These are phyloP conservation scores for Neocatenulostroma microsporum DNA, from an alignment of 2,329 filamentous ascomycete genomes.

Conservation along the genomic window DNA sequence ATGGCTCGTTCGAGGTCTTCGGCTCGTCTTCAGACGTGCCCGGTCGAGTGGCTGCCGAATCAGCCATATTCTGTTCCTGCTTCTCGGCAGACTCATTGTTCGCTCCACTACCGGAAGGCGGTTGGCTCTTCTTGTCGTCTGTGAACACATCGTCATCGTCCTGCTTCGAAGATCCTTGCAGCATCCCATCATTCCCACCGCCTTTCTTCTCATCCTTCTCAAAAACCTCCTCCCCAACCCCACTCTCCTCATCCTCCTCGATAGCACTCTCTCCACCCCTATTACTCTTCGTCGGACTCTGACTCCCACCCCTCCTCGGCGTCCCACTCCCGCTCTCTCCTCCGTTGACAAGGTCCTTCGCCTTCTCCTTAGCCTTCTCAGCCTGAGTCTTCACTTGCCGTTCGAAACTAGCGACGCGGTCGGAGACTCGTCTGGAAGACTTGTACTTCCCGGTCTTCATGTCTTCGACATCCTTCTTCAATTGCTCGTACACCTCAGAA, in stretches of 20 bases:
- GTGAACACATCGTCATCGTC: too few species aligned
- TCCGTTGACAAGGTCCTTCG: slow-evolving; percentile 10
- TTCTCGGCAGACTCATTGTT: slow-evolving; percentile 3
- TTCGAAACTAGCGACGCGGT: slow-evolving; percentile 21
- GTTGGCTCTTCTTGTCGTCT: too few species aligned
- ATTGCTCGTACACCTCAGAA: slow-evolving; percentile 10
- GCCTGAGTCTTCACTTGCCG: slow-evolving; percentile 13
- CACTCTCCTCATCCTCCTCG: slow-evolving; percentile 10
- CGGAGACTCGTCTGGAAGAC: slow-evolving; percentile 18
- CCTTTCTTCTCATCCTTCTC: too few species aligned
- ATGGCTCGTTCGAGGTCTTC: background rate
- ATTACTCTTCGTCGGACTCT: slow-evolving; percentile 5
- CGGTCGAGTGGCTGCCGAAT: slow-evolving; percentile 13
- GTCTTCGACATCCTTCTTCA: slow-evolving; percentile 15
- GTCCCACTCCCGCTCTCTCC: slow-evolving; percentile 4
- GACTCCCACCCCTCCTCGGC: too few species aligned
- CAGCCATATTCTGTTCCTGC: slow-evolving; percentile 7
- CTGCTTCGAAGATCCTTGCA: too few species aligned
- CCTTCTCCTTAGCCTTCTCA: slow-evolving; percentile 17
- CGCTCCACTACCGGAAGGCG: too few species aligned
- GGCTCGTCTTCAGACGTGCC: slow-evolving; percentile 5
- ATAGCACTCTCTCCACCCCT: slow-evolving; percentile 6
- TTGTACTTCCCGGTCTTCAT: slow-evolving; percentile 24
- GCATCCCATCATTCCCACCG: background rate
- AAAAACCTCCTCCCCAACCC: slow-evolving; percentile 1